Evolutionary conservation across 805 yeast genomes (phyloP), one percentile per base, ranked within the genome.

Genomic region (Pichia thaimueangensis): DNA sequence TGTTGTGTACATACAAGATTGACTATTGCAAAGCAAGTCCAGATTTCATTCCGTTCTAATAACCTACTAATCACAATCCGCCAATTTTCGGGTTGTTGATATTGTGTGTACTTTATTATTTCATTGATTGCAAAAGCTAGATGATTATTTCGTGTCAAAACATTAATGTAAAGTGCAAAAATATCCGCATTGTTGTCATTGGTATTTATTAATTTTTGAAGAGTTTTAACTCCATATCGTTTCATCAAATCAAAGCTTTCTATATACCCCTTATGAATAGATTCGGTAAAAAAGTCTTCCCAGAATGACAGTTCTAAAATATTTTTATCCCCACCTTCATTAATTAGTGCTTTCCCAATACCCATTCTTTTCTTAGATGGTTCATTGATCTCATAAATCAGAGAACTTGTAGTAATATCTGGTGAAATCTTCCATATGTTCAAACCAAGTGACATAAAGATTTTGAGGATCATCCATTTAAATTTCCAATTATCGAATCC

Each of bases 351-450:
- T 31, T 35, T 40, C 3, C 21, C 27, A 8, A 36, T 10, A 8
- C 35, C 22, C 7, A 31, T 15, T 21, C 47, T 21, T 15, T 44
- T 31, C 16, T 29, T 40, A 3, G 41, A 39, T 8, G 44, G 28
- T 8, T 21, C 13, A 9, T 24, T n/a, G 11, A 27, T 16, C 7
- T 23, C 5, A 8, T 24, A 24, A 6, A 40, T 17, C 5, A 44
- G 17, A 9, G 27, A 7, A 32, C 23, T 40, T 2, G 47, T 44
- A 4, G 35, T 32, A 9, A 30, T 6, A 28, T 44, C 44, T 2
- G 44, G 27, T 10, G 38, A 22, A n/a, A 35, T 29, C 15, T 37
- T 36, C 47, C 47, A 44, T 22, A 28, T 19, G 6, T n/a, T 3
- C 1, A 31, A 17, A 3, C 41, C 44, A 23, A 44, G 19, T 2